Percentiles rank a stretch among this genome's conserved stretches.
Conservation (phyloP, 805 yeast species). For the Ogataea minuta region DNA sequence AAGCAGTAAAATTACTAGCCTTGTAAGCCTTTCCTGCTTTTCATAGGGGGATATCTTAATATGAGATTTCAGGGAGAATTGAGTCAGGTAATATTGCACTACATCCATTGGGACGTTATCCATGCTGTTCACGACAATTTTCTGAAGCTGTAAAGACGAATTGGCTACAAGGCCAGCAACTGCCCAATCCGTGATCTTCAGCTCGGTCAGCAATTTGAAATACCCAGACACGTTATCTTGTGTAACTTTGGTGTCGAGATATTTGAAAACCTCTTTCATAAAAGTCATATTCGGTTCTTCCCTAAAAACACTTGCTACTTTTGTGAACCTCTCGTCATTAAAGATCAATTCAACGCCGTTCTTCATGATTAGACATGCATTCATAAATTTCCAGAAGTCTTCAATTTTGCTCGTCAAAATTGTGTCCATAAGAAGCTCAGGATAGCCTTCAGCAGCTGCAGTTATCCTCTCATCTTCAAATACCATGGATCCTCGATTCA, state of each 20-base stretch:
- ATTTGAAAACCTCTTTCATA: constrained; percentile 6
- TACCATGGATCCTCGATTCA: constrained; percentile 16
- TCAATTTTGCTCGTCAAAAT: constrained; percentile 1
- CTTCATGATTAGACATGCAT: constrained; percentile 6
- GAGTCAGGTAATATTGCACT: constrained; percentile 8
- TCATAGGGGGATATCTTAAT: constrained; percentile 35
- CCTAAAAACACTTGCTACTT: constrained; percentile 3
- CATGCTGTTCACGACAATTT: background rate
- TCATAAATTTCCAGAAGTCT: constrained; percentile 15
- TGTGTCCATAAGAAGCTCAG: constrained; percentile 1
- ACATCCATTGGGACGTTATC: background rate
- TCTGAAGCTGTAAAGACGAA: background rate
- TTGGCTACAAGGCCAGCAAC: constrained; percentile 3
- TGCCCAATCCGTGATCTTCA: constrained; percentile 11
- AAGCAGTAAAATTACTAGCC: constrained; percentile 41
- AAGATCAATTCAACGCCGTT: constrained; percentile 3
- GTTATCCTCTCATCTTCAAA: constrained; percentile 6
- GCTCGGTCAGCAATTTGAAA: constrained; percentile 2
- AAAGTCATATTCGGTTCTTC: constrained; percentile 5
- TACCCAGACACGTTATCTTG: constrained; percentile 5
- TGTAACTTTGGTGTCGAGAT: constrained; percentile 1
- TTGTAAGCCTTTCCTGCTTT: constrained; percentile 49
- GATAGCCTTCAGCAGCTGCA: constrained; percentile 10
- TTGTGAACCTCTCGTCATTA: constrained; percentile 1
- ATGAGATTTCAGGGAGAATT: constrained; percentile 27